Percentiles rank a stretch among this genome's conserved stretches.
These are phyloP conservation scores for Plasmodium cynomolgi DNA, from an alignment of 169 alveolate genomes.

Conservation along the genomic window DNA sequence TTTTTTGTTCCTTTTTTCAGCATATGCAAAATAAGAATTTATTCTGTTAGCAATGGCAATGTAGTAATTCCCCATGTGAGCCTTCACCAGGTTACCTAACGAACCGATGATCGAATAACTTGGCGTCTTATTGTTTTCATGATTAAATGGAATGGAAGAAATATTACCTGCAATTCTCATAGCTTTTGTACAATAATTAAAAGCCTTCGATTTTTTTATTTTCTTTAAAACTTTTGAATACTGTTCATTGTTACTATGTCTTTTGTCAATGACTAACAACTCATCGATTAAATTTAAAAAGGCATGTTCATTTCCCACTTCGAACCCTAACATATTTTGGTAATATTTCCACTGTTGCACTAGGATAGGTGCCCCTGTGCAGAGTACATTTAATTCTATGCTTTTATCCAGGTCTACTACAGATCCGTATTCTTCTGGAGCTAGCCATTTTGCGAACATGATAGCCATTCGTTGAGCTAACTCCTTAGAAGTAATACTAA, in stretches of 20 bases:
- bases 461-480: conserved; percentile 62
- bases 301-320: conserved; percentile 56
- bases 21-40: conserved; percentile 50
- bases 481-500: conserved; percentile 55
- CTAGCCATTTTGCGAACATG: conserved; percentile 43
- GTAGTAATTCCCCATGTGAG: conserved; percentile 23
- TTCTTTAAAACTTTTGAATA: conserved; percentile 4
- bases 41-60: conserved; percentile 38
- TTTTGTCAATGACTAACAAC: conserved; percentile 38
- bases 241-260: conserved; percentile 15
- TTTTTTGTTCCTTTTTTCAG: conserved; percentile 34
- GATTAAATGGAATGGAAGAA: conserved; percentile 57
- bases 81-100: conserved; percentile 67
- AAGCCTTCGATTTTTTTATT: conserved; percentile 57
- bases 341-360: conserved; percentile 68
- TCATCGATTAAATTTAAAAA: conserved; percentile 53
- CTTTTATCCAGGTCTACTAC: conserved; percentile 13
- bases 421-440: conserved; percentile 56
- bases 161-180: conserved; percentile 65
- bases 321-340: conserved; percentile 42
- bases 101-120: conserved; percentile 58
- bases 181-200: conserved; percentile 58
- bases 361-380: conserved; percentile 57
- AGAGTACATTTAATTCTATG: conserved; percentile 46
- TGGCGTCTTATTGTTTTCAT: conserved; percentile 66